Evolutionary conservation across 2,329 filamentous ascomycete genomes (phyloP).

Genomic region (Hypoxylon sp.): DNA sequence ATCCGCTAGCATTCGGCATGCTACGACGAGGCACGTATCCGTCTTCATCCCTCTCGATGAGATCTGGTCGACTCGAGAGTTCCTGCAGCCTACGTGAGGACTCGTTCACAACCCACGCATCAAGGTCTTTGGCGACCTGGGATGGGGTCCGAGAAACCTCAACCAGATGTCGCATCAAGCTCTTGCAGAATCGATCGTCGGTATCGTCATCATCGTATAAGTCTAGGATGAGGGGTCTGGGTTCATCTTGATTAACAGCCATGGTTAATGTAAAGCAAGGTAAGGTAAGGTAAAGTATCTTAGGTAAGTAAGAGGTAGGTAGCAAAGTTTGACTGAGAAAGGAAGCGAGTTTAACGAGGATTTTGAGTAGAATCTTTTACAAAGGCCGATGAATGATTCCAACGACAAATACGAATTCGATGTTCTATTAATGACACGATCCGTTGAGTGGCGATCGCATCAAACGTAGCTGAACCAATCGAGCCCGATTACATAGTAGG

Average conservation of each 20-base stretch:
- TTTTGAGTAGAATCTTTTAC: not conserved
- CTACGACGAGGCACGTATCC: slow-evolving; percentile 12
- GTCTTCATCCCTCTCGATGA: slow-evolving; percentile 20
- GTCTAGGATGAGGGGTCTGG: slow-evolving; percentile 21
- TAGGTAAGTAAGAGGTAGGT: not conserved
- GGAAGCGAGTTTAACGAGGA: not conserved
- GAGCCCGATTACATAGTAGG: not conserved
- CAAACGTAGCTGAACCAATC: not conserved
- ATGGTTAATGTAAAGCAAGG: slow-evolving; percentile 4
- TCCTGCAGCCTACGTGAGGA: slow-evolving; percentile 25
- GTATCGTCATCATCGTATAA: slow-evolving; percentile 21
- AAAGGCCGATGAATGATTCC: not conserved
- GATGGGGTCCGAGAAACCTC: slow-evolving; percentile 30
- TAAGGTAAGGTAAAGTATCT: too few species aligned
- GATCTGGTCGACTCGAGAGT: slow-evolving; percentile 17
- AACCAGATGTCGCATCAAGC: slow-evolving; percentile 18
- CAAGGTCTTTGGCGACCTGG: slow-evolving; percentile 21
- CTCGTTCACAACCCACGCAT: slow-evolving; percentile 31
- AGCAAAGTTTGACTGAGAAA: not conserved
- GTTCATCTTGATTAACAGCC: slow-evolving; percentile 22
- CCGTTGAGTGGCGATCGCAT: not conserved
- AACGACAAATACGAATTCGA: not conserved
- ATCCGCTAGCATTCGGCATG: slow-evolving; percentile 31
- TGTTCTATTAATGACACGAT: not conserved
- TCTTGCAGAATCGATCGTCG: slow-evolving; percentile 27